Evolutionary conservation across 345 rosid species (phyloP).

Genomic region (Acer campestre): DNA sequence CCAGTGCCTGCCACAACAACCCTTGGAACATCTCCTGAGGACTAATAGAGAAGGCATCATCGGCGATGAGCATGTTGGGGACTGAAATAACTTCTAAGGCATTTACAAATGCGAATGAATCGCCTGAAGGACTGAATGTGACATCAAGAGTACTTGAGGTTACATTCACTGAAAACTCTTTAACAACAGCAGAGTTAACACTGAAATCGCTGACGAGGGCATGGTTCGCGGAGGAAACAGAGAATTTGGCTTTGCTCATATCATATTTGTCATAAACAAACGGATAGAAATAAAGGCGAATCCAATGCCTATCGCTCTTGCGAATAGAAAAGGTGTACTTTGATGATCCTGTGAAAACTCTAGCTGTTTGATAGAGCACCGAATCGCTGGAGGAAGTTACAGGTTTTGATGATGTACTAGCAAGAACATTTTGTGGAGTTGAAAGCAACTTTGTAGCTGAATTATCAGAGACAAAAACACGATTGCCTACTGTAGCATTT

Average conservation of each 20-base stretch:
- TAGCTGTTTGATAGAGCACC: conserved; percentile 70
- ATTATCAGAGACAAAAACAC: conserved; percentile 66
- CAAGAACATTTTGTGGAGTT: conserved; percentile 45
- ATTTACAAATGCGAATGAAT: conserved; percentile 71
- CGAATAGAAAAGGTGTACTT: conserved; percentile 63
- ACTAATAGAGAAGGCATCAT: conserved; percentile 30
- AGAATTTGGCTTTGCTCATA: conserved; percentile 64
- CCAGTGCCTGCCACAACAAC: conserved; percentile 58
- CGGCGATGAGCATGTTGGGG: conserved; percentile 59
- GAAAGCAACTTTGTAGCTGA: conserved; percentile 55
- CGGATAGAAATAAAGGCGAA: conserved; percentile 82
- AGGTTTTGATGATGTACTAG: conserved; percentile 38
- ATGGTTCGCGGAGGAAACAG: conserved; percentile 55
- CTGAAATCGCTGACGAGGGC: conserved; percentile 56
- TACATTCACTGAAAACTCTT: conserved; percentile 69
- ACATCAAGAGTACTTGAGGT: conserved; percentile 51
- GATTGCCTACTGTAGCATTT: conserved; percentile 50
- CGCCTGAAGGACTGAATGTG: conserved; percentile 54
- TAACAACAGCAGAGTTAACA: conserved; percentile 40
- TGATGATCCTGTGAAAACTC: conserved; percentile 60
- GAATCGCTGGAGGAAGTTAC: conserved; percentile 43
- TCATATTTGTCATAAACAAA: conserved; percentile 49
- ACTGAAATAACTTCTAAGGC: conserved; percentile 82
- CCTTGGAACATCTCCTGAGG: conserved; percentile 44
- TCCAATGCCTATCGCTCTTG: conserved; percentile 73